Base-by-base conservation (phyloP, 2,329 filamentous ascomycete genomes). In the Aaosphaeria pasadenensis region DNA sequence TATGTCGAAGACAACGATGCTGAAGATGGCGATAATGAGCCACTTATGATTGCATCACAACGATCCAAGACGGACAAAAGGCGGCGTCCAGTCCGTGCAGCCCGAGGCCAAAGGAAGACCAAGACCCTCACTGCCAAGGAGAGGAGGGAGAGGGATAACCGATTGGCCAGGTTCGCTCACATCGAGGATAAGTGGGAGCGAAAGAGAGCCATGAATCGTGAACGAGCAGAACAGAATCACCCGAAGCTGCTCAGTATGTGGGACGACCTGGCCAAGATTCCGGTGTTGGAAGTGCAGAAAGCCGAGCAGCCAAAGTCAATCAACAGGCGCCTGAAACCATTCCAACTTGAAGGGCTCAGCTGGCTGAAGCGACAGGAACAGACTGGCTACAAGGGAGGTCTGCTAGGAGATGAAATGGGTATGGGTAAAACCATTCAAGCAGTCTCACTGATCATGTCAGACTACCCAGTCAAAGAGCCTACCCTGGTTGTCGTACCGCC, bases 381-480 rank as follows among this genome's bases (percentile, higher is more conserved):
- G 71, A 87, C 84, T 0, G 74, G 87, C 36, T 97, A 91, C 81
- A 89, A 85, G 63, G 94, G 94, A 13, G 94, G 94, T 11, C 77
- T 99, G 2, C 80, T 99, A 2, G 94, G 94, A 50, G 94, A 99
- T 59, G 94, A 99, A 72, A 99, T 99, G 94, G 94, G 94, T 5
- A 88, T 99, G 74, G 94, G 94, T 43, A 99, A 99, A 75, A 99
- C 94, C 0, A 97, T 99, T 44, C 94, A 99, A 71, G 92, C 94
- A 2, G 94, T 99, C 13, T 96, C 92, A 3, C 80, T 99, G 40
- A 91, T 99, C 70, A 97, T 97, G 94, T 96, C 92, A 1, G 91
- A 97, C 67, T 96, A 89, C 61, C 92, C 91, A 4, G 88, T 85
- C 24, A 87, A 87, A 57, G 75, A 86, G 46, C 92, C 94, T 1